Conservation (phyloP, 108 stramenopile genomes). For the Stephanodiscus triporus region DNA sequence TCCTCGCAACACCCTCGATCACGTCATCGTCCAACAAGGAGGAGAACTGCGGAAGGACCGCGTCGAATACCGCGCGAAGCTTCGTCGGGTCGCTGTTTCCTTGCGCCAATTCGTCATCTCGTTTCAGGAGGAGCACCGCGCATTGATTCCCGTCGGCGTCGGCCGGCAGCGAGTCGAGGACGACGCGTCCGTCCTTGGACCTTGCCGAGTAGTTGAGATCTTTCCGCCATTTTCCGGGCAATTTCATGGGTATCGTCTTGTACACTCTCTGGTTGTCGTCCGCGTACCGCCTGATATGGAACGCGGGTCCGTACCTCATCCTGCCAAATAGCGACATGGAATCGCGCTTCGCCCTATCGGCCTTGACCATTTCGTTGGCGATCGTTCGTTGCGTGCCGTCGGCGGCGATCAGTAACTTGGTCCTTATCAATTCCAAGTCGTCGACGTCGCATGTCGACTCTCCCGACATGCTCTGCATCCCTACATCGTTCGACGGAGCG, state of each 20-base stretch:
- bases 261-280: slow-evolving; percentile 83
- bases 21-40: slow-evolving; percentile 67
- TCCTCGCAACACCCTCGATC: slow-evolving; percentile 65
- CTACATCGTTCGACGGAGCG: slow-evolving; percentile 26
- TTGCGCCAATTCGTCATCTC: slow-evolving; percentile 68
- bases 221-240: slow-evolving; percentile 64
- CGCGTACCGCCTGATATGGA: slow-evolving; percentile 61
- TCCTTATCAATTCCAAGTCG: slow-evolving; percentile 17
- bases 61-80: slow-evolving; percentile 66
- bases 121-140: slow-evolving; percentile 81
- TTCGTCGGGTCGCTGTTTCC: slow-evolving; percentile 54
- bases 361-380: slow-evolving; percentile 65
- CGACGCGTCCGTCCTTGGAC: slow-evolving; percentile 63
- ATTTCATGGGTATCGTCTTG: slow-evolving; percentile 83
- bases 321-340: slow-evolving; percentile 50
- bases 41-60: slow-evolving; percentile 80
- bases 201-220: slow-evolving; percentile 88
- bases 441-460: slow-evolving; percentile 43
- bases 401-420: slow-evolving; percentile 67
- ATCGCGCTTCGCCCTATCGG: slow-evolving; percentile 51
- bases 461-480: slow-evolving; percentile 8
- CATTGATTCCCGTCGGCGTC: slow-evolving; percentile 67
- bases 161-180: slow-evolving; percentile 89
- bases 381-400: slow-evolving; percentile 77
- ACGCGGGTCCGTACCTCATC: slow-evolving; percentile 51